Percentiles rank a stretch among this genome's conserved stretches.
Conservation (phyloP, 1,284 basidiomycete species). For the Ustilago bromivora region DNA sequence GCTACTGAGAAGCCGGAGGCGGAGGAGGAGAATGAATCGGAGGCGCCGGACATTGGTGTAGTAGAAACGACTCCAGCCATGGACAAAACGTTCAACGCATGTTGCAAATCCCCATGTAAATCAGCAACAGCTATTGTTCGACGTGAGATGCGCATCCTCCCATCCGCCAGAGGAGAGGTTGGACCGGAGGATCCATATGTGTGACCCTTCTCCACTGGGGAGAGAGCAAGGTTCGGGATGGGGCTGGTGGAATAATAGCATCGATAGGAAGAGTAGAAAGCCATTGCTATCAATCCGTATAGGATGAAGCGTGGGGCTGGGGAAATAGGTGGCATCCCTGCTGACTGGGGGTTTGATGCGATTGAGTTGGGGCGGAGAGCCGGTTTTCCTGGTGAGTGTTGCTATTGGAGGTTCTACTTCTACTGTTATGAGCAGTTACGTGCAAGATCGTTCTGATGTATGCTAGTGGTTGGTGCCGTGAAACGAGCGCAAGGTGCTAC, state of each 20-base stretch:
- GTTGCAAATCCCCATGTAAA: slow-evolving; percentile 64
- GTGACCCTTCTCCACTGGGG: not conserved
- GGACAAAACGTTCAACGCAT: slow-evolving; percentile 61
- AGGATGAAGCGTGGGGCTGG: not conserved
- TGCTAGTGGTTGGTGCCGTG: too few species aligned
- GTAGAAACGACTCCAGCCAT: slow-evolving; percentile 53
- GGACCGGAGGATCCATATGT: not conserved
- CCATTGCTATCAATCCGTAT: slow-evolving; percentile 8
- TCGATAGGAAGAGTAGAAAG: slow-evolving; percentile 24
- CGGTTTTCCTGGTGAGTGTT: too few species aligned
- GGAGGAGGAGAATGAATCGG: not conserved
- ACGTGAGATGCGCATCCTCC: slow-evolving; percentile 22
- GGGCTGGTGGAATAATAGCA: slow-evolving; percentile 11
- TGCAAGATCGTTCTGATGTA: too few species aligned
- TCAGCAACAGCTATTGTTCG: slow-evolving; percentile 64
- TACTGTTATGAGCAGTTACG: too few species aligned
- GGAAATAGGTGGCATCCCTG: not conserved
- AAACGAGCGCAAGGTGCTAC: too few species aligned
- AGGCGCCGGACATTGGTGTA: not conserved
- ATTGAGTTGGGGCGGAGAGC: not conserved
- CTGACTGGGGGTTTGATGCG: not conserved
- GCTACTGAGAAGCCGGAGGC: not conserved
- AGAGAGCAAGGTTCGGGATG: not conserved
- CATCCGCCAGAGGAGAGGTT: slow-evolving; percentile 13
- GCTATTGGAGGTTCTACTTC: too few species aligned